Conservation (phyloP, 225 moss, liverwort and hornwort species). For the Lunularia cruciata region DNA sequence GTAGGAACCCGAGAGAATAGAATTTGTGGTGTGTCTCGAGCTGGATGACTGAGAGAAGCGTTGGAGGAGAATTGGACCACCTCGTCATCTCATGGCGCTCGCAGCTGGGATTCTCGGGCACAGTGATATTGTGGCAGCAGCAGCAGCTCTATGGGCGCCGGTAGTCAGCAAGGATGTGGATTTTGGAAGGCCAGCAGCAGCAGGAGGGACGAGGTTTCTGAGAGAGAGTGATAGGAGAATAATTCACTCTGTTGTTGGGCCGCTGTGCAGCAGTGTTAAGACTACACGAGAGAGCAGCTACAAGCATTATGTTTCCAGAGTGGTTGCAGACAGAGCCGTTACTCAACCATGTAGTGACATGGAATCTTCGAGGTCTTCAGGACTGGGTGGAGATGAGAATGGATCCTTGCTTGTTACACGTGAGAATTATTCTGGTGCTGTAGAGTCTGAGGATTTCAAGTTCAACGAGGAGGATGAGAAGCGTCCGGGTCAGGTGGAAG, state of each 20-base stretch:
- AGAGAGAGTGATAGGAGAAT: background rate
- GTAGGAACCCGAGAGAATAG: too few relatives aligned
- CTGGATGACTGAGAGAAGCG: too few relatives aligned
- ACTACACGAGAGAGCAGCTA: background rate
- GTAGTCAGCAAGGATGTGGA: background rate
- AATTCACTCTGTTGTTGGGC: background rate
- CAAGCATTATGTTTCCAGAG: conserved; percentile 5
- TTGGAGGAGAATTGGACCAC: too few relatives aligned
- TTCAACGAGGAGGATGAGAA: background rate
- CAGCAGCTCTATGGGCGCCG: background rate
- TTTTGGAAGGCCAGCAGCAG: background rate
- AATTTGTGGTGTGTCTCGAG: too few relatives aligned
- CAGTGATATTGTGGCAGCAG: too few relatives aligned
- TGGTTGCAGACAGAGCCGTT: conserved; percentile 13
- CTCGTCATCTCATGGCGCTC: too few relatives aligned
- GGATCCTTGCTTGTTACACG: background rate
- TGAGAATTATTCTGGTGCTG: conserved; percentile 21
- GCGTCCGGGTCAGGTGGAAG: background rate
- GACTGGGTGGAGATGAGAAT: background rate
- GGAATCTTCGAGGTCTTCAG: background rate
- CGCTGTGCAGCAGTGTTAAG: background rate
- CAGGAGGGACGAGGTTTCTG: background rate
- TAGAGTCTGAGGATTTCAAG: background rate
- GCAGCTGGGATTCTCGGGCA: background rate
- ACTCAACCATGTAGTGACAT: background rate